Percentiles rank a stretch among this genome's conserved stretches.
Evolutionary conservation across 129 eudicot genomes (phyloP).

Genomic region (Oenanthe sinensis): DNA sequence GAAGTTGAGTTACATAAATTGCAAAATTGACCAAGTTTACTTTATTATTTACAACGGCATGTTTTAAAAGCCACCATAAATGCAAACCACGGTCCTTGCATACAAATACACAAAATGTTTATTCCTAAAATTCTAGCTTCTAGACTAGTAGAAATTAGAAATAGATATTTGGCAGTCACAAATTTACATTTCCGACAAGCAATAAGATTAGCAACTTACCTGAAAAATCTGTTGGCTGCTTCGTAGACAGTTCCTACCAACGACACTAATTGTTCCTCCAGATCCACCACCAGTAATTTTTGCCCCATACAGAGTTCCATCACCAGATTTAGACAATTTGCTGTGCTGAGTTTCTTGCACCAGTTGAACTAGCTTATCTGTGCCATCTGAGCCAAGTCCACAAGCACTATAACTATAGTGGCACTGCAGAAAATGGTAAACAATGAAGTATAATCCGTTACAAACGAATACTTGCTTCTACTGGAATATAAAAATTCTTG

Average conservation of each 20-base stretch:
- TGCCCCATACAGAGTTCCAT: slow-evolving; percentile 80
- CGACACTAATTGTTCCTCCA: slow-evolving; percentile 82
- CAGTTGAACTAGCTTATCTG: slow-evolving; percentile 77
- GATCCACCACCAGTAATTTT: slow-evolving; percentile 97
- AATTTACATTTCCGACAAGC: neutral
- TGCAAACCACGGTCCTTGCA: neutral
- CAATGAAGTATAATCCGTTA: neutral
- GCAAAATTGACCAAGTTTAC: neutral
- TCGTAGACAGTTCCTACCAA: slow-evolving; percentile 62
- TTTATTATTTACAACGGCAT: neutral
- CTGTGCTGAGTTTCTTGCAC: slow-evolving; percentile 92
- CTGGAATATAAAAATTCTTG: neutral
- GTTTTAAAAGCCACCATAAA: neutral
- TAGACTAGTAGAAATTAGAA: neutral
- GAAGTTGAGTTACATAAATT: neutral
- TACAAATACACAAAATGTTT: neutral
- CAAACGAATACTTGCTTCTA: neutral
- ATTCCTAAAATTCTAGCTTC: neutral
- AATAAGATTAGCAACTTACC: slow-evolving; percentile 30
- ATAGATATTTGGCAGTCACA: neutral
- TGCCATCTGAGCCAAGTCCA: slow-evolving; percentile 97
- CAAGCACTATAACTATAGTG: slow-evolving; percentile 95
- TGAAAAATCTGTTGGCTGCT: slow-evolving; percentile 77
- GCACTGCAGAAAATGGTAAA: slow-evolving; percentile 46
- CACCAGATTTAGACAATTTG: slow-evolving; percentile 47